Percentiles rank a stretch among this genome's conserved stretches.
Conservation (phyloP, 345 rosid genomes). For the Salix dunnii region DNA sequence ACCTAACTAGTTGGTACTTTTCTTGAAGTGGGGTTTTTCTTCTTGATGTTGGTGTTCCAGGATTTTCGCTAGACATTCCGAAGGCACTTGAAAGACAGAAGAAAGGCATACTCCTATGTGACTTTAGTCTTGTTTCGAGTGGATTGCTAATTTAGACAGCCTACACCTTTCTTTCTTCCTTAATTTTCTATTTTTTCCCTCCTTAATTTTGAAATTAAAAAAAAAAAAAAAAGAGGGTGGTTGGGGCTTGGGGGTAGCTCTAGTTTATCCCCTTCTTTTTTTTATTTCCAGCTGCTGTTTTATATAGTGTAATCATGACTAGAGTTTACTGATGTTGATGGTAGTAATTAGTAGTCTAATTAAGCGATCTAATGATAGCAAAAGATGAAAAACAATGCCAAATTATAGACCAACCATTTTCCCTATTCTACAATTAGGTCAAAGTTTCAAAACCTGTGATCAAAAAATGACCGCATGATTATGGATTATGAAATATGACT, state of each 20-base stretch:
- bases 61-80: not conserved
- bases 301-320: no score
- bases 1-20: no score
- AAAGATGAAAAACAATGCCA: not conserved
- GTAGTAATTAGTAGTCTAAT: no score
- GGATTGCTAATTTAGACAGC: not conserved
- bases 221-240: not conserved
- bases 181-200: not conserved
- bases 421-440: not conserved
- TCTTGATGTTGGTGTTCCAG: not conserved
- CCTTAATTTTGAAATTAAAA: not conserved
- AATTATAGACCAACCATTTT: no score
- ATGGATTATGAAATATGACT: not conserved
- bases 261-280: no score
- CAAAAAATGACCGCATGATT: no score
- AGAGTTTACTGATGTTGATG: no score
- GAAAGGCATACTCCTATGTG: not conserved
- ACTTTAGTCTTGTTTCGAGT: not conserved
- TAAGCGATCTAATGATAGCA: no score
- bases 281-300: no score
- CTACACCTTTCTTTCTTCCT: not conserved
- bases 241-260: not conserved
- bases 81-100: not conserved
- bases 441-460: no score
- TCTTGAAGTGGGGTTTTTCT: not conserved